These are phyloP conservation scores for Cyberlindnera mississippiensis DNA, from an alignment of 805 yeast species.

Conservation along the genomic window DNA sequence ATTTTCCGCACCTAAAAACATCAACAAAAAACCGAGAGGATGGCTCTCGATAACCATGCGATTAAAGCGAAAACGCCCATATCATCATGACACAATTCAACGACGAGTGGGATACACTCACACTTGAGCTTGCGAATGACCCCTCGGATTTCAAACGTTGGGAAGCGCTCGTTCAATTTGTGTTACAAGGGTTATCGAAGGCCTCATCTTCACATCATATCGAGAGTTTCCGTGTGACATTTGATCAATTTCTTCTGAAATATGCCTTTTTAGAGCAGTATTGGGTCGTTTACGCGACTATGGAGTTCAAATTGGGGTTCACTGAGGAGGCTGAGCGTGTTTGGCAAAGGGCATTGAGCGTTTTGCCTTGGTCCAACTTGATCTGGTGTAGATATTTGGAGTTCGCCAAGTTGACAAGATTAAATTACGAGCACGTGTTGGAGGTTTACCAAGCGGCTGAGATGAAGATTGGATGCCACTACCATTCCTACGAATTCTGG, in stretches of 20 bases:
- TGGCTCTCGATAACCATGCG: too few species aligned
- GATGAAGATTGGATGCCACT: slow-evolving; percentile 47
- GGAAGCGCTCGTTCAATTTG: slow-evolving; percentile 33
- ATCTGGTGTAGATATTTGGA: slow-evolving; percentile 49
- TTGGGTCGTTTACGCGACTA: slow-evolving; percentile 53
- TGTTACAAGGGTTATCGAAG: slow-evolving; percentile 36
- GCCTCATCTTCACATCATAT: slow-evolving; percentile 30
- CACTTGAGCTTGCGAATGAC: slow-evolving; percentile 20
- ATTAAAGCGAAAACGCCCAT: too few species aligned
- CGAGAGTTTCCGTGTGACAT: slow-evolving; percentile 36
- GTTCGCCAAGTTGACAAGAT: slow-evolving; percentile 31
- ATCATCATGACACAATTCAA: slow-evolving; percentile 2
- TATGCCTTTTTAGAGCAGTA: slow-evolving; percentile 51
- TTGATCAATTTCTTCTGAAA: slow-evolving; percentile 39
- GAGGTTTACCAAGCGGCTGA: slow-evolving; percentile 45
- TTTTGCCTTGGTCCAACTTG: slow-evolving; percentile 41
- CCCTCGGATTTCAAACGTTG: slow-evolving; percentile 37
- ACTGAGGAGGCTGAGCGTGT: slow-evolving; percentile 35
- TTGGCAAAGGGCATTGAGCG: slow-evolving; percentile 36
- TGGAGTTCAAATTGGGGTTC: slow-evolving; percentile 43
- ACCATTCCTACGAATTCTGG: slow-evolving; percentile 47
- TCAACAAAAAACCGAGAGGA: too few species aligned
- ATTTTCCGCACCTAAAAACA: too few species aligned
- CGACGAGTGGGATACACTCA: slow-evolving; percentile 18
- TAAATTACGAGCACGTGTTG: slow-evolving; percentile 32